Evolutionary conservation across 768 basidiomycete species (phyloP), one percentile per base, ranked within the genome.

Genomic region (Termitomyces sp.): DNA sequence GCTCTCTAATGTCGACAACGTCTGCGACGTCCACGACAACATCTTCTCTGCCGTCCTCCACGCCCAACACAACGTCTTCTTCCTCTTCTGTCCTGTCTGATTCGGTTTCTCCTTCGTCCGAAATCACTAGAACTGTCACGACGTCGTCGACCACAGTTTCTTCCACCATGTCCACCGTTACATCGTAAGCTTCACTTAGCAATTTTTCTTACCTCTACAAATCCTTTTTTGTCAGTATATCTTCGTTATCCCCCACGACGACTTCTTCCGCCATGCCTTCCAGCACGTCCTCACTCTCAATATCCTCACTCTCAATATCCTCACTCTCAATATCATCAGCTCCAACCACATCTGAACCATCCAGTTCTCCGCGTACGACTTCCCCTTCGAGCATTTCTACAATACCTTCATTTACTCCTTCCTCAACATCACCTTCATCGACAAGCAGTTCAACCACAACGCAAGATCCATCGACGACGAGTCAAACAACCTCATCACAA

Each of bases 361-460:
- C 60, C 21, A 55, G 52, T 42, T 54, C 66, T 15, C 48, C 61
- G 40, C 42, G 17, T 14, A 57, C 65, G 14, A 58, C 60, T 15
- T 57, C 63, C 21, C 54, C 66, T 26, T 63, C 69, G 17, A 58
- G 63, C 38, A 60, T 65, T 41, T 57, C 68, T 19, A 63, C 70
- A 50, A 65, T 67, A 19, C 50, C 63, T 45, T 50, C 63, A 23
- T 41, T 63, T 19, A 49, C 60, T 42, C 46, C 65, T n/a, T 63
- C 68, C 55, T 67, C 68, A 2, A 47, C 64, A 8, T 62, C 63
- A 14, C 42, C 65, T 23, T 44, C 63, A 17, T 50, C 52, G 19
- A 60, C 40, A 40, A 61, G 21, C 33, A 61, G 41, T 40, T 48
- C 65, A 48, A 49, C 59, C 1, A 50, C 60, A 23, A 56, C 38